phyloP scores from a whole-genome alignment of 2,329 filamentous ascomycete genomes.

The Blastomyces parvus region DNA sequence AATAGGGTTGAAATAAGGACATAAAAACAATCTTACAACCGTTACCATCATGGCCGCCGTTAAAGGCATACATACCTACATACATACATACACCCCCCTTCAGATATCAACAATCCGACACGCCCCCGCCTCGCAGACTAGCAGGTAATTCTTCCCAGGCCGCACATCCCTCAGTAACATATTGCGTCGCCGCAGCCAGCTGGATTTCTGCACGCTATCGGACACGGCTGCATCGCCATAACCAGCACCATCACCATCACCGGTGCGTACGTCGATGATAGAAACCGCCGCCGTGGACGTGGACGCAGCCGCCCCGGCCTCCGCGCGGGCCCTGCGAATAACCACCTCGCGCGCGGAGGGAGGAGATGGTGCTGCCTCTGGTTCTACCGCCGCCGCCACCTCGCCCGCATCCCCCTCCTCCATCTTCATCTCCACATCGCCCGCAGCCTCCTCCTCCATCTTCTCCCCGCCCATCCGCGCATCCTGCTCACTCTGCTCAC shows the following conservation, averaged over 20 bases:
- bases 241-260: constrained; percentile 16
- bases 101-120: constrained; percentile 30
- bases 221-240: constrained; percentile 22
- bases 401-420: constrained; percentile 12
- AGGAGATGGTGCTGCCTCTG: constrained; percentile 18
- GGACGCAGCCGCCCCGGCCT: constrained; percentile 26
- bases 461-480: background rate
- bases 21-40: background rate
- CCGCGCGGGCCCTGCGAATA: constrained; percentile 25
- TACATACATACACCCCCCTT: background rate
- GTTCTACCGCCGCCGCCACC: constrained; percentile 18
- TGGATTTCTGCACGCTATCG: constrained; percentile 27
- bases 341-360: constrained; percentile 22
- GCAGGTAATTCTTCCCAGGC: constrained; percentile 30
- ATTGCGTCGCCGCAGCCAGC: constrained; percentile 33
- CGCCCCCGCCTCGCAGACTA: constrained; percentile 31
- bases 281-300: constrained; percentile 28
- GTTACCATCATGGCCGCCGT: background rate
- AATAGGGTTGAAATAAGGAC: too few species aligned
- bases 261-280: constrained; percentile 26
- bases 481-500: constrained; percentile 17
- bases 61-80: too few species aligned
- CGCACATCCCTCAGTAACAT: constrained; percentile 30
- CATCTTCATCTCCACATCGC: constrained; percentile 12
- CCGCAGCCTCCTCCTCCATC: constrained; percentile 5